Conservation (phyloP, 768 basidiomycete species). For the Mycena chlorophos region DNA sequence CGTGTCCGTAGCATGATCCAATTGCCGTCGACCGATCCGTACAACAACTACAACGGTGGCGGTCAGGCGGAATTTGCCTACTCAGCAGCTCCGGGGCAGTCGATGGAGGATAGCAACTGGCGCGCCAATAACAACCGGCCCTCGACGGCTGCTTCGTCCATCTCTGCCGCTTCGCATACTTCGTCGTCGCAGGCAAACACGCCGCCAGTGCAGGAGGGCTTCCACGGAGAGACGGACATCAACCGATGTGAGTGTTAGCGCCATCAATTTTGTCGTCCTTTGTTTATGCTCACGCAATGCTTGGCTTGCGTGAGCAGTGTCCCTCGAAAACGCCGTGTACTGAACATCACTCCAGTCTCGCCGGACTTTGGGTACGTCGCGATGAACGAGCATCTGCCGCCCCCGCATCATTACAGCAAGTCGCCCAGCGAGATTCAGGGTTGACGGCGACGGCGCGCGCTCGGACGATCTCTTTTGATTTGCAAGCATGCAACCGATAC, state of each 20-base stretch:
- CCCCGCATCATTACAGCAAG: slow-evolving; percentile 55
- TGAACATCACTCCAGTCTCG: slow-evolving; percentile 62
- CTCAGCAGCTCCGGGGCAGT: slow-evolving; percentile 54
- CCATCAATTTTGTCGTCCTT: slow-evolving; percentile 14
- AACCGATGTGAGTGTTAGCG: slow-evolving; percentile 72
- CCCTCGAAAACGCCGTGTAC: slow-evolving; percentile 39
- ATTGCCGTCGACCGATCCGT: slow-evolving; percentile 70
- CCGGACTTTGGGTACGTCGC: slow-evolving; percentile 84
- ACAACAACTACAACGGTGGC: slow-evolving; percentile 37
- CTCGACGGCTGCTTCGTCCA: slow-evolving; percentile 75
- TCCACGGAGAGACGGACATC: slow-evolving; percentile 71
- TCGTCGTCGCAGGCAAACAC: slow-evolving; percentile 83
- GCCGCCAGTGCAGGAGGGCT: slow-evolving; percentile 69
- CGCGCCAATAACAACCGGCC: slow-evolving; percentile 60
- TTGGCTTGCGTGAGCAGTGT: slow-evolving; percentile 14
- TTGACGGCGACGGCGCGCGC: too few relatives aligned
- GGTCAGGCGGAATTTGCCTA: slow-evolving; percentile 67
- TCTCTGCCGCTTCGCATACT: slow-evolving; percentile 74
- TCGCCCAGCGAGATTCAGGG: slow-evolving; percentile 50
- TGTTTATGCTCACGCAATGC: slow-evolving; percentile 12
- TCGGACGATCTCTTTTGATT: too few relatives aligned
- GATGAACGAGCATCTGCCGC: slow-evolving; percentile 75
- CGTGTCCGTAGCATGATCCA: slow-evolving; percentile 85
- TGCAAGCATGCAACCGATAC: background rate
- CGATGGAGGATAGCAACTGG: slow-evolving; percentile 46